Conservation (phyloP, 163 green algal genomes). For the Chloroidium sp. region DNA sequence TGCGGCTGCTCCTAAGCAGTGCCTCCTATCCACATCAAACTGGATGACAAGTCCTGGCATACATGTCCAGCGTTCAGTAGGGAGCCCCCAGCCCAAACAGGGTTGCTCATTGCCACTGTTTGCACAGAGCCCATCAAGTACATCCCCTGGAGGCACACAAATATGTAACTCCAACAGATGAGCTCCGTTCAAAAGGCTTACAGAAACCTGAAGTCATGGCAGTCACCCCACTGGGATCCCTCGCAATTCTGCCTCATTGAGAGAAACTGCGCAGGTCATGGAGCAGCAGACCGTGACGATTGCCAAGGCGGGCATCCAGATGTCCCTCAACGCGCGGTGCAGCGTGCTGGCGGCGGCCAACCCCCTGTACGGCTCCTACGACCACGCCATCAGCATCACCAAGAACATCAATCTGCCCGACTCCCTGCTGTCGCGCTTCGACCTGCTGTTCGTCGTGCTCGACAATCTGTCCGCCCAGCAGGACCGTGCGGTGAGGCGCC, state of each 20-base stretch:
- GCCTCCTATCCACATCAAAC: too few species aligned
- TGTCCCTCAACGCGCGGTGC: slow-evolving; percentile 92
- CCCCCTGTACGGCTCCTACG: slow-evolving; percentile 92
- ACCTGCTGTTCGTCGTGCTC: slow-evolving; percentile 95
- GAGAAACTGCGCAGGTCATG: slow-evolving; percentile 63
- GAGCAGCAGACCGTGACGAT: slow-evolving; percentile 98
- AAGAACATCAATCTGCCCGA: slow-evolving; percentile 96
- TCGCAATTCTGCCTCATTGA: not conserved
- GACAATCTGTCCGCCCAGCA: slow-evolving; percentile 78
- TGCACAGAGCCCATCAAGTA: too few species aligned
- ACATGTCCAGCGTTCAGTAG: too few species aligned
- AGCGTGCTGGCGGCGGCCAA: slow-evolving; percentile 94
- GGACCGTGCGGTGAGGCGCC: slow-evolving; percentile 55
- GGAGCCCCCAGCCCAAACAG: too few species aligned
- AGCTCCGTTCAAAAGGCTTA: too few species aligned
- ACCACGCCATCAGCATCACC: slow-evolving; percentile 76
- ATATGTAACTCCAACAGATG: too few species aligned
- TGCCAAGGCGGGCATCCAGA: slow-evolving; percentile 96
- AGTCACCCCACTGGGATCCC: not conserved
- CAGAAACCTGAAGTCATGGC: too few species aligned
- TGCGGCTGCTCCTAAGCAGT: too few species aligned
- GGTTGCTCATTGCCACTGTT: too few species aligned
- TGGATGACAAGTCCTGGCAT: too few species aligned
- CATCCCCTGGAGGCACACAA: too few species aligned
- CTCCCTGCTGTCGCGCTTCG: slow-evolving; percentile 95